A percentile compares a stretch with the other conserved stretches of the same genome.
Conservation (phyloP, 176 grass and related monocot genomes). For the Zea luxurians region DNA sequence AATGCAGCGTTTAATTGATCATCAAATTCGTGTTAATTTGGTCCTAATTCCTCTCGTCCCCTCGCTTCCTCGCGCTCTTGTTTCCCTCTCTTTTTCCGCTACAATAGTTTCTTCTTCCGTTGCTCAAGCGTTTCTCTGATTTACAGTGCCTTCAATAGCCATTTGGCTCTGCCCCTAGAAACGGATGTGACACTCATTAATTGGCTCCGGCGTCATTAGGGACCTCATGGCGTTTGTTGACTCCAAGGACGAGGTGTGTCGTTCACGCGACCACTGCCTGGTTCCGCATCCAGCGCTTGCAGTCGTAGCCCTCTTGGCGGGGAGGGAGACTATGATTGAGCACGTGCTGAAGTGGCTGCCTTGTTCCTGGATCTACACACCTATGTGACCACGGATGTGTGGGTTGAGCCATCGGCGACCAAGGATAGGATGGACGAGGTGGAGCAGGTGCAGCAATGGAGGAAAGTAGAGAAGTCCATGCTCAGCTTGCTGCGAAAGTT, state of each 20-base stretch:
- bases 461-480: constrained; percentile 75
- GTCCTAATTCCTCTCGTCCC: too few relatives aligned
- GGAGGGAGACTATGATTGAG: constrained; percentile 33
- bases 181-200: too few relatives aligned
- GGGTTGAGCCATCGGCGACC: constrained; percentile 46
- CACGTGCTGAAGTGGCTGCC: constrained; percentile 84
- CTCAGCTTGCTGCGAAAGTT: constrained; percentile 71
- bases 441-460: constrained; percentile 55
- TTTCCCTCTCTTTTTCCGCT: too few relatives aligned
- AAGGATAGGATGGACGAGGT: constrained; percentile 53
- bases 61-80: too few relatives aligned
- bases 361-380: constrained; percentile 65
- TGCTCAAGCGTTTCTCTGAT: too few relatives aligned
- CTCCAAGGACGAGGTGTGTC: constrained; percentile 56
- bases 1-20: too few relatives aligned
- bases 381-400: constrained; percentile 49
- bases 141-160: too few relatives aligned
- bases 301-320: not conserved
- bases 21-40: too few relatives aligned
- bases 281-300: constrained; percentile 51
- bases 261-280: constrained; percentile 50
- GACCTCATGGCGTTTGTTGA: constrained; percentile 62
- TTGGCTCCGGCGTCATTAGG: constrained; percentile 57
- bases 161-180: too few relatives aligned
- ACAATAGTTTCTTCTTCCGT: too few relatives aligned